A percentile compares a stretch with the other conserved stretches of the same genome.
phyloP scores from a whole-genome alignment of 2,329 filamentous ascomycete species.

The Harringtonia aguacate region DNA sequence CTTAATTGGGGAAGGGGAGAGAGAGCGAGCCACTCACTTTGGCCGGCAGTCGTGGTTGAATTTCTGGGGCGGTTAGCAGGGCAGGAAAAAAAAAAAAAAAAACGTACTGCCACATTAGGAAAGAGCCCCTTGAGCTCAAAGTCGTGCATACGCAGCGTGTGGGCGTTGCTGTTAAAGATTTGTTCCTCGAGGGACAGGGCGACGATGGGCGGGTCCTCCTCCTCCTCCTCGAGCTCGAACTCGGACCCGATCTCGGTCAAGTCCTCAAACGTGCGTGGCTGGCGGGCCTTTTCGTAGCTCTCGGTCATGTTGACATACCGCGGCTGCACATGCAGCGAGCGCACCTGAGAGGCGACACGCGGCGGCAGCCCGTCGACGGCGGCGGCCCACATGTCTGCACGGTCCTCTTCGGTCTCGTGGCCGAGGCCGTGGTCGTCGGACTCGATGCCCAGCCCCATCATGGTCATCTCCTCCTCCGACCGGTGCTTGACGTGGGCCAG shows the following conservation, averaged over 20 bases:
- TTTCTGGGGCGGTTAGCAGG: slow-evolving; percentile 7
- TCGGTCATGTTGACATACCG: neutral
- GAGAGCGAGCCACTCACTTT: slow-evolving; percentile 4
- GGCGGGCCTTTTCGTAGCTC: neutral
- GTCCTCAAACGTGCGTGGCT: no score
- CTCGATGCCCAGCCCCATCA: no score
- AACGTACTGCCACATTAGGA: slow-evolving; percentile 10
- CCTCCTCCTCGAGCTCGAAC: neutral
- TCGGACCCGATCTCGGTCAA: no score
- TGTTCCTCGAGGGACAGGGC: slow-evolving; percentile 20
- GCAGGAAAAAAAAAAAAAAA: neutral
- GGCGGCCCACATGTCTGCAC: slow-evolving; percentile 1
- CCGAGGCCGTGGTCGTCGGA: slow-evolving; percentile 9
- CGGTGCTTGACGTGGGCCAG: slow-evolving; percentile 10
- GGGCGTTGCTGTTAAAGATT: slow-evolving; percentile 20
- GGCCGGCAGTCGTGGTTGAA: slow-evolving; percentile 19
- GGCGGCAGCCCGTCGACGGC: slow-evolving; percentile 6
- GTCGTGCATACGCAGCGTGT: slow-evolving; percentile 16
- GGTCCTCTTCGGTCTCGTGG: neutral
- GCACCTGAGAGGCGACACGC: neutral
- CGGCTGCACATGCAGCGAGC: slow-evolving; percentile 2
- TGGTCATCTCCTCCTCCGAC: slow-evolving; percentile 1
- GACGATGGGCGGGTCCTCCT: neutral
- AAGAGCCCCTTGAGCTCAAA: slow-evolving; percentile 13
- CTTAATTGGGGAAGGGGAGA: neutral